Conservation (phyloP, 2,329 filamentous ascomycete genomes). For the Ascochyta lentis region DNA sequence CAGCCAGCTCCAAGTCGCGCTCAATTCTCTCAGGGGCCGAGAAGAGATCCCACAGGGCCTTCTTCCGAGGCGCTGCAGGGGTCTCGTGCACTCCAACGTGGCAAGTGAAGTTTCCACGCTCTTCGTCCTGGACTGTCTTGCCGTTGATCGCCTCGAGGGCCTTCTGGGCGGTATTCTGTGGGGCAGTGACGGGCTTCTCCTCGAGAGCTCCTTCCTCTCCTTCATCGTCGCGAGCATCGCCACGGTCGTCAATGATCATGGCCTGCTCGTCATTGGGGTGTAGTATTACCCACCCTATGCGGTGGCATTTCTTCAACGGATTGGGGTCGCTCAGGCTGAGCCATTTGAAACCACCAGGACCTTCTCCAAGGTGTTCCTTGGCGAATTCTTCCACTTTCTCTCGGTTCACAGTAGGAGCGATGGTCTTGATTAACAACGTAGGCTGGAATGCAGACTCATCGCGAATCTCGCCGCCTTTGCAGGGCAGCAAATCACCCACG, state of each 20-base stretch:
- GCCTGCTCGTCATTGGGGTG: slow-evolving; percentile 76
- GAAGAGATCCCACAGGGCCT: slow-evolving; percentile 95
- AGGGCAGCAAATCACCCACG: slow-evolving; percentile 87
- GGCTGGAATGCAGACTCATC: slow-evolving; percentile 90
- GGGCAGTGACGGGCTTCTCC: slow-evolving; percentile 55
- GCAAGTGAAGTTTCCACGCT: slow-evolving; percentile 93
- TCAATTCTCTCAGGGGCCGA: slow-evolving; percentile 93
- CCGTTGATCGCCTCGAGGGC: slow-evolving; percentile 94
- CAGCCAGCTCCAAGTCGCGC: slow-evolving; percentile 83
- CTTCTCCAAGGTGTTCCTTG: slow-evolving; percentile 90
- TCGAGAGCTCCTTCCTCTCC: slow-evolving; percentile 63
- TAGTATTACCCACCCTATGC: slow-evolving; percentile 98
- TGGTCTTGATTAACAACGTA: slow-evolving; percentile 95
- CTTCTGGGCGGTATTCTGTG: slow-evolving; percentile 72
- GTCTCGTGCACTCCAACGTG: slow-evolving; percentile 96
- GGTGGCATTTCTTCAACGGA: slow-evolving; percentile 93
- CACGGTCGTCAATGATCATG: slow-evolving; percentile 67
- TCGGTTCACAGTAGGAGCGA: slow-evolving; percentile 93
- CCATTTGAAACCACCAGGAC: slow-evolving; percentile 92
- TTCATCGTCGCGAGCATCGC: slow-evolving; percentile 75
- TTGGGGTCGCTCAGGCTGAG: slow-evolving; percentile 96
- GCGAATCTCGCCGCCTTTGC: slow-evolving; percentile 81
- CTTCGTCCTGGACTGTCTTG: slow-evolving; percentile 94
- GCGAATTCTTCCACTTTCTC: slow-evolving; percentile 93
- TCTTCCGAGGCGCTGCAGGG: slow-evolving; percentile 84